Percentiles rank a stretch among this genome's conserved stretches.
These are phyloP conservation scores for Drosera spatulata DNA, from an alignment of 179 eudicot species.

Conservation along the genomic window DNA sequence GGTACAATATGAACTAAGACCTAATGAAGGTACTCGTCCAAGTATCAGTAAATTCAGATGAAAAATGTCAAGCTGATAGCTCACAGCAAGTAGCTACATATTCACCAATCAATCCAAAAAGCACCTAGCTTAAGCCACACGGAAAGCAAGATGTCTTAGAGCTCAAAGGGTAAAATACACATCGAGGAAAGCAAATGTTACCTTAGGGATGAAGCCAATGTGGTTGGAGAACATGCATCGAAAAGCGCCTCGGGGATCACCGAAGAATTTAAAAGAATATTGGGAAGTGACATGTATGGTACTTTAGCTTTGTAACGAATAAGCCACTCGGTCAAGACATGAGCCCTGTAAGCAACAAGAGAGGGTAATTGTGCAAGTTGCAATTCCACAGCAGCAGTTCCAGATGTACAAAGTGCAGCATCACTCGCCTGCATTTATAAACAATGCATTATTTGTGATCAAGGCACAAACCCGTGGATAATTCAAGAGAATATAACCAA, in stretches of 20 bases:
- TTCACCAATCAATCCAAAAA: too few relatives aligned
- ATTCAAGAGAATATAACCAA: too few relatives aligned
- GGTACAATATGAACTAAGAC: too few relatives aligned
- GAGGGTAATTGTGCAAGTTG: slow-evolving; percentile 85
- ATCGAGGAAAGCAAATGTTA: slow-evolving; percentile 19
- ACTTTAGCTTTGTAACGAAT: slow-evolving; percentile 65
- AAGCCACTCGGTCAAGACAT: slow-evolving; percentile 78
- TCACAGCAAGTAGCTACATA: too few relatives aligned
- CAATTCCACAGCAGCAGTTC: slow-evolving; percentile 85
- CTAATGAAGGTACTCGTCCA: too few relatives aligned
- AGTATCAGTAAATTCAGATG: too few relatives aligned
- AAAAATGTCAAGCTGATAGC: too few relatives aligned
- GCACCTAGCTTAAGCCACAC: too few relatives aligned
- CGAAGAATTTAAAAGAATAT: slow-evolving; percentile 64
- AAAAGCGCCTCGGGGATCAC: slow-evolving; percentile 87
- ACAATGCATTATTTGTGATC: too few relatives aligned
- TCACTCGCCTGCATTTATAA: slow-evolving; percentile 48
- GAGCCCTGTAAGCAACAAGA: slow-evolving; percentile 89
- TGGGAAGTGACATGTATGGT: slow-evolving; percentile 77
- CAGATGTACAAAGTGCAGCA: slow-evolving; percentile 82
- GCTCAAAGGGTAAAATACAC: background rate
- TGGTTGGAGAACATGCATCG: slow-evolving; percentile 51
- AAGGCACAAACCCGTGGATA: too few relatives aligned
- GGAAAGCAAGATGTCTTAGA: too few relatives aligned
- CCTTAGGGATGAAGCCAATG: slow-evolving; percentile 50